These are phyloP conservation scores for Lepidium africanum DNA, from an alignment of 345 rosid species.

Conservation along the genomic window DNA sequence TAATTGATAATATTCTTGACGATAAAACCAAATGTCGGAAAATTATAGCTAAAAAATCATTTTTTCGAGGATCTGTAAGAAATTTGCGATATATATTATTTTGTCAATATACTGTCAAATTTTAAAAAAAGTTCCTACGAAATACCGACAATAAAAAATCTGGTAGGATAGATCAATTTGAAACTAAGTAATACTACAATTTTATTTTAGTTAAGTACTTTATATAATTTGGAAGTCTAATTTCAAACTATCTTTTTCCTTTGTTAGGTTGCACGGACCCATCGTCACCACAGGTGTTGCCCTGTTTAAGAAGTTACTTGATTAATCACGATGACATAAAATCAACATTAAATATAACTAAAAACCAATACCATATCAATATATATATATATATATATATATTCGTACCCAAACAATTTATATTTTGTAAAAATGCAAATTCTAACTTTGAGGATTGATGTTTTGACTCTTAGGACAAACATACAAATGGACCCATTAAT, in stretches of 20 bases:
- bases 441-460: conserved; percentile 20
- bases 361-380: not conserved
- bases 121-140: too few relatives aligned
- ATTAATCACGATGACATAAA: not conserved
- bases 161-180: too few relatives aligned
- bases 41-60: too few relatives aligned
- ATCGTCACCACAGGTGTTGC: conserved; percentile 7
- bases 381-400: not conserved
- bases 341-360: not conserved
- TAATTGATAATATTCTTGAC: too few relatives aligned
- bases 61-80: too few relatives aligned
- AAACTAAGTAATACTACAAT: too few relatives aligned
- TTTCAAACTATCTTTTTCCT: not conserved
- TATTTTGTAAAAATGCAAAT: conserved; percentile 2
- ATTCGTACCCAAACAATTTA: not conserved
- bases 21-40: too few relatives aligned
- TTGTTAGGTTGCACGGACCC: conserved; percentile 10
- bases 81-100: too few relatives aligned
- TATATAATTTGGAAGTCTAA: not conserved
- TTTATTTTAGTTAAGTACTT: not conserved
- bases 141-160: too few relatives aligned
- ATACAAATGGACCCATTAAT: conserved; percentile 8
- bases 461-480: conserved; percentile 15
- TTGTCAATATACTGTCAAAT: too few relatives aligned
- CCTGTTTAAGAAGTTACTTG: conserved; percentile 5